These are phyloP conservation scores for Starmerella apis DNA, from an alignment of 805 yeast species.

Conservation along the genomic window DNA sequence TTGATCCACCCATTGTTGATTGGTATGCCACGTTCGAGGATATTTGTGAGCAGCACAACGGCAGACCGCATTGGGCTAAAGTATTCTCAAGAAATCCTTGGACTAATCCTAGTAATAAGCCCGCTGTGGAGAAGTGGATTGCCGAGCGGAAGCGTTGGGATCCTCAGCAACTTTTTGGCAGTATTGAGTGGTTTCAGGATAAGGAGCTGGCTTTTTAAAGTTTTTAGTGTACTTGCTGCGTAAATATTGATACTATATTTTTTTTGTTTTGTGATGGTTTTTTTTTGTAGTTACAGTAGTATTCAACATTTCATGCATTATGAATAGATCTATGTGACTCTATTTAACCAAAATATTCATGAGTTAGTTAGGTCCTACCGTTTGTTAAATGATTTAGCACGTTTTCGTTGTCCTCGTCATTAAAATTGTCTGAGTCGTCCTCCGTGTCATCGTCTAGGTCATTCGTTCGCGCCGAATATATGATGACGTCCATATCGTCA, in stretches of 20 bases:
- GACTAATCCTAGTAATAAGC: conserved; percentile 40
- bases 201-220: conserved; percentile 44
- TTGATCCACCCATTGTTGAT: conserved; percentile 52
- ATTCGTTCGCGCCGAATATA: background rate
- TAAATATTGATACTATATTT: background rate
- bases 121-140: conserved; percentile 52
- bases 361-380: too few species aligned
- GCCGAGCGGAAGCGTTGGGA: conserved; percentile 56
- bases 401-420: background rate
- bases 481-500: conserved; percentile 54
- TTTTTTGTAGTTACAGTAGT: too few species aligned
- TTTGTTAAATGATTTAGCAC: too few species aligned
- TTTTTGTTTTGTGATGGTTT: background rate
- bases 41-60: conserved; percentile 64
- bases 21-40: conserved; percentile 84
- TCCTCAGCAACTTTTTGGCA: conserved; percentile 70
- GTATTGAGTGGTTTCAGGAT: conserved; percentile 72
- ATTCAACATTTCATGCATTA: too few species aligned
- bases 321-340: too few species aligned
- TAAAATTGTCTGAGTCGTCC: background rate
- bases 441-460: background rate
- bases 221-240: background rate
- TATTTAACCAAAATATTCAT: too few species aligned
- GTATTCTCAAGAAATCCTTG: conserved; percentile 61
- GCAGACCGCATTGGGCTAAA: conserved; percentile 98